A percentile compares a stretch with the other conserved stretches of the same genome.
phyloP scores from a whole-genome alignment of 2,329 filamentous ascomycete genomes.

The Piedraia hortae region DNA sequence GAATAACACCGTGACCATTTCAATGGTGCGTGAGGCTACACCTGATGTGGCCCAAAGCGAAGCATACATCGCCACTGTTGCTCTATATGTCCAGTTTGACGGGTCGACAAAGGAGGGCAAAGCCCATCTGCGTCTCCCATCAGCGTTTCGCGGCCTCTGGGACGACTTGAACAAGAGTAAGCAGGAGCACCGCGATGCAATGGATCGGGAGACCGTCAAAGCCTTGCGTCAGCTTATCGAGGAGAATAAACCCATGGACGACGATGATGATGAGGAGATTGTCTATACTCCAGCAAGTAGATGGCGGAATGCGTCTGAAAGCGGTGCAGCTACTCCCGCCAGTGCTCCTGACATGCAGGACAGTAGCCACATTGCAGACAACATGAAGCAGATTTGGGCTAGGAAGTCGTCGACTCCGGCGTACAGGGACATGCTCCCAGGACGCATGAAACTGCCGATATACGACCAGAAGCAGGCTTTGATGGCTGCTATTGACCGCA shows the following conservation, averaged over 20 bases:
- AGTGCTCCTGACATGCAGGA: constrained; percentile 4
- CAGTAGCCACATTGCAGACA: constrained; percentile 10
- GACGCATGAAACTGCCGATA: constrained; percentile 63
- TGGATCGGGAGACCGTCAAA: constrained; percentile 41
- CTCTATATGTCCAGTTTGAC: constrained; percentile 56
- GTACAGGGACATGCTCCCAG: constrained; percentile 55
- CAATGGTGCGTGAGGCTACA: constrained; percentile 48
- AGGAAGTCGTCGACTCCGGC: constrained; percentile 22
- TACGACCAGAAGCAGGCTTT: constrained; percentile 62
- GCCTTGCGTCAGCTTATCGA: constrained; percentile 43
- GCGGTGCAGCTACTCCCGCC: constrained; percentile 11
- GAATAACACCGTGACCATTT: constrained; percentile 28
- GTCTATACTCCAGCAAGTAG: constrained; percentile 51
- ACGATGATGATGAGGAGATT: constrained; percentile 19
- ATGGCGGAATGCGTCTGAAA: constrained; percentile 12
- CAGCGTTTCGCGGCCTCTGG: constrained; percentile 66
- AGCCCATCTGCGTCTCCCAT: constrained; percentile 47
- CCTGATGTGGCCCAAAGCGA: constrained; percentile 61
- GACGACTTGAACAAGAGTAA: constrained; percentile 44
- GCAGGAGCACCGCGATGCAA: constrained; percentile 40
- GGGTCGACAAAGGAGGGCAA: constrained; percentile 67
- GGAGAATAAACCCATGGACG: constrained; percentile 30
- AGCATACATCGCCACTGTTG: constrained; percentile 54
- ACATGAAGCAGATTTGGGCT: constrained; percentile 23
- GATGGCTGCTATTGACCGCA: constrained; percentile 42